These are phyloP conservation scores for Boletus bicolor DNA, from an alignment of 768 basidiomycete species.

Conservation along the genomic window DNA sequence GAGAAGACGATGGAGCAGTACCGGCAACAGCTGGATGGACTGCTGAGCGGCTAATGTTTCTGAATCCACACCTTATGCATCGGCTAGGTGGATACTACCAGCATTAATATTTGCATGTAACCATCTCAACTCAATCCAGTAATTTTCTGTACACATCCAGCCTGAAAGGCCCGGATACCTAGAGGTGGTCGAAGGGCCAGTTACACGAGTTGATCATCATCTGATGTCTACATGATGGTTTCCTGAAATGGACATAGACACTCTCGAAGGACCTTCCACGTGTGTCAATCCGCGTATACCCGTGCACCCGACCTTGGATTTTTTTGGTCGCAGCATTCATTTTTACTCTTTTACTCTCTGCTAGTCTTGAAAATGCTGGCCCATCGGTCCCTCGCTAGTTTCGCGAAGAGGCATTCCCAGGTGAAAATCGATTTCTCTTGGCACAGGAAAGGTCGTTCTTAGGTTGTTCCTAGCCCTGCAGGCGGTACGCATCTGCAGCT, in stretches of 20 bases:
- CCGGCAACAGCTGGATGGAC: slow-evolving; percentile 82
- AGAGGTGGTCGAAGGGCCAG: too few relatives aligned
- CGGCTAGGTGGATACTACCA: neutral
- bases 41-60: slow-evolving; percentile 52
- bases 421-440: slow-evolving; percentile 35
- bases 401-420: slow-evolving; percentile 49
- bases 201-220: too few relatives aligned
- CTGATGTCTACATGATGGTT: neutral
- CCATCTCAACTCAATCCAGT: too few relatives aligned
- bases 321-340: slow-evolving; percentile 15
- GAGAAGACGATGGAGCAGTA: slow-evolving; percentile 90
- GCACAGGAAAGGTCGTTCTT: slow-evolving; percentile 4
- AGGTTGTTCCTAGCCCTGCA: slow-evolving; percentile 41
- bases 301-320: slow-evolving; percentile 9
- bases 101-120: too few relatives aligned
- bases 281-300: slow-evolving; percentile 24
- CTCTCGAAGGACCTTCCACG: slow-evolving; percentile 12
- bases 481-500: slow-evolving; percentile 64
- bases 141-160: too few relatives aligned
- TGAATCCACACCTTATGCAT: slow-evolving; percentile 15
- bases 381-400: slow-evolving; percentile 52
- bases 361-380: slow-evolving; percentile 50
- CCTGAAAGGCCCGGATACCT: too few relatives aligned
- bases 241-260: slow-evolving; percentile 7
- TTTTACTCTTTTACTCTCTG: slow-evolving; percentile 12